These are phyloP conservation scores for Centrapalus pauciflorus DNA, from an alignment of 129 eudicot species.

Conservation along the genomic window DNA sequence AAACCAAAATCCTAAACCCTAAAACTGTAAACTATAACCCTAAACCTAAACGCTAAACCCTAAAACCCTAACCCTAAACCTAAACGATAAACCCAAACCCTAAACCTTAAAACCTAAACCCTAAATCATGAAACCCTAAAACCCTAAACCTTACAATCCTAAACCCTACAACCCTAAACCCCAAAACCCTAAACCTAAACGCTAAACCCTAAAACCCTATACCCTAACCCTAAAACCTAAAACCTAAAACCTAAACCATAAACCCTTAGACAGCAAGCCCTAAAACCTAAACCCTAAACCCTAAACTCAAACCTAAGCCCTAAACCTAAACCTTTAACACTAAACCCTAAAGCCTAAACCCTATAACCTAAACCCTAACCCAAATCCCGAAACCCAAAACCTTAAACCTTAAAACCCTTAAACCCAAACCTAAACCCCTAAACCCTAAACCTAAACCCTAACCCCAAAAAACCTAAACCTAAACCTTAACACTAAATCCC, in stretches of 20 bases:
- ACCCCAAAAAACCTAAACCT: too few species aligned
- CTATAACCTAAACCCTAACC: constrained; percentile 35
- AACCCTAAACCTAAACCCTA: too few species aligned
- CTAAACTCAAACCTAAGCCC: constrained; percentile 19
- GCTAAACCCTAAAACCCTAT: constrained; percentile 33
- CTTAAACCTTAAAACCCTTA: constrained; percentile 35
- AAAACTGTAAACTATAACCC: too few species aligned
- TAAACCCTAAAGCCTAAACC: too few species aligned
- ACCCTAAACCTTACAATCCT: constrained; percentile 28
- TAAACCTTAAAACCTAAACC: constrained; percentile 18
- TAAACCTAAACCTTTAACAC: constrained; percentile 24
- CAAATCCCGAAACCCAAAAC: constrained; percentile 28
- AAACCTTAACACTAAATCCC: too few species aligned
- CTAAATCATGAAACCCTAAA: constrained; percentile 25
- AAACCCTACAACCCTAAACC: too few species aligned
- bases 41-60: constrained; percentile 28
- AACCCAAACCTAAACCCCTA: too few species aligned
- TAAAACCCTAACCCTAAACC: constrained; percentile 24
- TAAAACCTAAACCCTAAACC: constrained; percentile 22
- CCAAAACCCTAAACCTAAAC: constrained; percentile 35
- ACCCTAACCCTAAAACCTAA: constrained; percentile 35
- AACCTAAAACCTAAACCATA: constrained; percentile 30
- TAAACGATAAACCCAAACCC: constrained; percentile 15
- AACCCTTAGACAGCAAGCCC: constrained; percentile 27
- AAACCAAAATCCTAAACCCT: too few species aligned